A percentile compares a stretch with the other conserved stretches of the same genome.
phyloP scores from a whole-genome alignment of 2,329 filamentous ascomycete genomes.

The Incumbomyces delicatus region DNA sequence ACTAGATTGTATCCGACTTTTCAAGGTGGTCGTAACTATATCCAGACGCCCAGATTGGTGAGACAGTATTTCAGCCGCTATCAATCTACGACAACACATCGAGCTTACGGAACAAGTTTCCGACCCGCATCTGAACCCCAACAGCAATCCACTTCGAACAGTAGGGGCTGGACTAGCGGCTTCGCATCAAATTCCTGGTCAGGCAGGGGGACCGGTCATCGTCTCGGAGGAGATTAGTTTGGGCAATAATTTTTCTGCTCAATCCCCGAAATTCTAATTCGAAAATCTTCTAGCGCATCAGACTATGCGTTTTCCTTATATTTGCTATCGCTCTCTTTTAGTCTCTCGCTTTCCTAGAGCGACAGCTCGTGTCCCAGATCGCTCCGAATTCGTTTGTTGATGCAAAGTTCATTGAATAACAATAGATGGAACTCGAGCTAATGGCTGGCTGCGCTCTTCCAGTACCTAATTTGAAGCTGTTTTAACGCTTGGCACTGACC shows the following conservation, averaged over 20 bases:
- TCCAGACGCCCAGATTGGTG: slow-evolving; percentile 65
- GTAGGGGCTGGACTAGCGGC: slow-evolving; percentile 19
- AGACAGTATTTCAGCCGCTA: slow-evolving; percentile 52
- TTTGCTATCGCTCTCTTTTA: too few relatives aligned
- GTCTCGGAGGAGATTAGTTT: slow-evolving; percentile 26
- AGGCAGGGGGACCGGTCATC: slow-evolving; percentile 9
- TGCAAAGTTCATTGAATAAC: too few relatives aligned
- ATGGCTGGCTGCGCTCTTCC: too few relatives aligned
- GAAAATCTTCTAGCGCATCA: too few relatives aligned
- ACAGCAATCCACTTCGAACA: slow-evolving; percentile 3
- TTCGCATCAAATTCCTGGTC: slow-evolving; percentile 2
- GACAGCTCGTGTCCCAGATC: too few relatives aligned
- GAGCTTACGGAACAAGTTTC: slow-evolving; percentile 49
- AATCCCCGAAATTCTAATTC: neutral
- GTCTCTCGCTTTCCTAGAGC: too few relatives aligned
- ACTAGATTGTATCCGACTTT: slow-evolving; percentile 81
- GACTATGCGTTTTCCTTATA: too few relatives aligned
- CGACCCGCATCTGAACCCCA: slow-evolving; percentile 5
- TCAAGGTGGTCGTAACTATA: slow-evolving; percentile 67
- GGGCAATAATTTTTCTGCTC: neutral
- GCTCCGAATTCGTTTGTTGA: too few relatives aligned
- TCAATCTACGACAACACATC: slow-evolving; percentile 32
- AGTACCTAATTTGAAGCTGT: too few relatives aligned
- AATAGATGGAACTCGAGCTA: too few relatives aligned
- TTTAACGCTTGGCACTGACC: too few relatives aligned